Conservation (phyloP, 805 yeast genomes). For the Kodamaea lidongshanica region DNA sequence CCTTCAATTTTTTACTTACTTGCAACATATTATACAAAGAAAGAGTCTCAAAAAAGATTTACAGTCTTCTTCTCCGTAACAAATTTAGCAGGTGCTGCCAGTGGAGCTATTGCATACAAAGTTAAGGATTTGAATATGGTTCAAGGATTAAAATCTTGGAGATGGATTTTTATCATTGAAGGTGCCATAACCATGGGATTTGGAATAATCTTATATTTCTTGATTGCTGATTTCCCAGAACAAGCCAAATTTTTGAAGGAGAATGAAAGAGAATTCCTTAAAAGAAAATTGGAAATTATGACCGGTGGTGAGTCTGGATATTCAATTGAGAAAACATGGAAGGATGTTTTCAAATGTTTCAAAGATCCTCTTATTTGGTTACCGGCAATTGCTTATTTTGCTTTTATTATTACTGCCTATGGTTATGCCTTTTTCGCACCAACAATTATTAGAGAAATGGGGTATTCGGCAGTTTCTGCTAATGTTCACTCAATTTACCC, state of each 20-base stretch:
- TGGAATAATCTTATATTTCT: conserved; percentile 36
- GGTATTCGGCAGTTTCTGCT: conserved; percentile 65
- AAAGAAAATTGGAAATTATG: conserved; percentile 53
- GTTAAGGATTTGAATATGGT: conserved; percentile 48
- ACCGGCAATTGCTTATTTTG: conserved; percentile 58
- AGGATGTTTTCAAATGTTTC: conserved; percentile 44
- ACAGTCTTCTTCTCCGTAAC: conserved; percentile 66
- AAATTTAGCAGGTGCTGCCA: conserved; percentile 72
- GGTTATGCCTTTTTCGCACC: conserved; percentile 73
- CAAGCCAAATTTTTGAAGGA: conserved; percentile 46
- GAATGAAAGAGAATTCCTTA: conserved; percentile 50
- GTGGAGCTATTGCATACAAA: conserved; percentile 66
- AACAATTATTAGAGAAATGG: conserved; percentile 54
- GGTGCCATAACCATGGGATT: conserved; percentile 36
- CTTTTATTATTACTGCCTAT: conserved; percentile 64
- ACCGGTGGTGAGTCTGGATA: conserved; percentile 40
- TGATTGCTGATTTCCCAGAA: conserved; percentile 69
- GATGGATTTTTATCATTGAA: conserved; percentile 47
- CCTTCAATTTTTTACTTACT: conserved; percentile 70
- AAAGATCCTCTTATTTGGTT: conserved; percentile 55
- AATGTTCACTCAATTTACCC: conserved; percentile 82
- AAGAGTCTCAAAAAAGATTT: conserved; percentile 64
- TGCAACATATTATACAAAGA: conserved; percentile 57
- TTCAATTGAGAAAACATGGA: conserved; percentile 41
- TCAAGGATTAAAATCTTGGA: conserved; percentile 41